Base-by-base conservation (phyloP, 495 filamentous ascomycete species). In the Penicillium waksmanii region DNA sequence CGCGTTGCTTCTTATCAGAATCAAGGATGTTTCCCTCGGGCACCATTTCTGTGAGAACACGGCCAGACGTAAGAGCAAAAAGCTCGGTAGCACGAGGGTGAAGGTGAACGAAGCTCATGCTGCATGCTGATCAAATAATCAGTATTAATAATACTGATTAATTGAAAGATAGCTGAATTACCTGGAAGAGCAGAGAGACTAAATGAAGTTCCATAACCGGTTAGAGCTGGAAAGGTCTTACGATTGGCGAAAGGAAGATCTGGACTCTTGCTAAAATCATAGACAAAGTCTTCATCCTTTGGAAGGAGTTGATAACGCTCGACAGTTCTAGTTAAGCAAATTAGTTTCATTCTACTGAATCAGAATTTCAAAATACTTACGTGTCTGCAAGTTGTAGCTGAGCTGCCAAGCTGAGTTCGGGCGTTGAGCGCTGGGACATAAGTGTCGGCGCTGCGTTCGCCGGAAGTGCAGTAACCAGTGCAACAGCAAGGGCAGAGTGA, bases 21-120 rank as follows among this genome's bases (percentile, higher is more conserved):
- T 70, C 58, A 15, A 58, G 11, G 11, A 65, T 62, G 27, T 56
- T 51, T n/a, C 50, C 77, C 65, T 81, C 76, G 15, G 75, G 66
- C 11, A 77, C 68, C 74, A 82, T 79, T 46, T 73, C 75, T 6
- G 71, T 78, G 15, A 72, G 52, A 4, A 77, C 72, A 51, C 64
- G 73, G 1, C 78, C 78, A 19, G 65, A 63, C 5, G 74, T 64
- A 8, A 74, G 66, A 31, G 77, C 66, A 25, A 82, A 77, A 35
- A 76, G 71, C 58, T 82, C 81, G 48, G 67, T 75, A 2, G 76
- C 80, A 13, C 80, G 64, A 19, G 68, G 71, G 58, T 73, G 68
- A 18, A 70, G 61, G 53, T 82, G 81, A 36, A 79, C 72, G 13
- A 77, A 77, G 51, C 71, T 63, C 75, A 81, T 82, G 61, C 77